A percentile compares a stretch with the other conserved stretches of the same genome.
Conservation (phyloP, 495 filamentous ascomycete species). For the Penicillium paxilli region DNA sequence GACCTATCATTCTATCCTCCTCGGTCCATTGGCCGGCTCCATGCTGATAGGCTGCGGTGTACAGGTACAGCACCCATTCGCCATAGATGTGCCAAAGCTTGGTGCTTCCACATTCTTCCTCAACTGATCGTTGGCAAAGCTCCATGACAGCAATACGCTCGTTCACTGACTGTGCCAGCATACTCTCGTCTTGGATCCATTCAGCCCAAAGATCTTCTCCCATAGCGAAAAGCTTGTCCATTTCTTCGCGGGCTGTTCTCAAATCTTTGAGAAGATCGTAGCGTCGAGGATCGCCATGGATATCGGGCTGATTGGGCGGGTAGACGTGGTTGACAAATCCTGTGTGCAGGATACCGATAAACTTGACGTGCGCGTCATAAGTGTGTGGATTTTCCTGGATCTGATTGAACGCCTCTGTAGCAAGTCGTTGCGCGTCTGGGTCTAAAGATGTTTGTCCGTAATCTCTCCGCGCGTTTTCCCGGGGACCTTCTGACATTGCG, state of each 20-base stretch:
- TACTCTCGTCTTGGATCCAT: constrained; percentile 63
- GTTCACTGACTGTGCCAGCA: constrained; percentile 59
- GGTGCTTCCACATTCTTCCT: constrained; percentile 79
- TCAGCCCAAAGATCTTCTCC: constrained; percentile 66
- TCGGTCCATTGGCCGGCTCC: constrained; percentile 65
- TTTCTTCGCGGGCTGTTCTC: constrained; percentile 60
- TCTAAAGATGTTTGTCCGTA: constrained; percentile 54
- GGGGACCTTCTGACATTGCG: constrained; percentile 55
- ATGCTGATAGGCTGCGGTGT: constrained; percentile 57
- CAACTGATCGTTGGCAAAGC: constrained; percentile 73
- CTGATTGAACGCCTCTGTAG: constrained; percentile 53
- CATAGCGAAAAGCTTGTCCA: constrained; percentile 66
- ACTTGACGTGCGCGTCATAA: constrained; percentile 63
- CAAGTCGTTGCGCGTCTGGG: constrained; percentile 50
- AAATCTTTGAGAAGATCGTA: constrained; percentile 65
- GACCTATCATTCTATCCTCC: constrained; percentile 72
- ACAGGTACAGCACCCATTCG: constrained; percentile 79
- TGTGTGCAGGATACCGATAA: constrained; percentile 64
- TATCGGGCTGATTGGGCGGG: constrained; percentile 46
- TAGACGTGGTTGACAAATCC: constrained; percentile 60
- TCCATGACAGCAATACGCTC: constrained; percentile 79
- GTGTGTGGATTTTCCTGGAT: constrained; percentile 63
- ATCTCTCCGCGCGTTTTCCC: constrained; percentile 46
- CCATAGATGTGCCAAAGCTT: constrained; percentile 88
- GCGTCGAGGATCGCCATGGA: constrained; percentile 43